Evolutionary conservation across 768 basidiomycete genomes (phyloP).

Genomic region (Amanita subjunquillea): DNA sequence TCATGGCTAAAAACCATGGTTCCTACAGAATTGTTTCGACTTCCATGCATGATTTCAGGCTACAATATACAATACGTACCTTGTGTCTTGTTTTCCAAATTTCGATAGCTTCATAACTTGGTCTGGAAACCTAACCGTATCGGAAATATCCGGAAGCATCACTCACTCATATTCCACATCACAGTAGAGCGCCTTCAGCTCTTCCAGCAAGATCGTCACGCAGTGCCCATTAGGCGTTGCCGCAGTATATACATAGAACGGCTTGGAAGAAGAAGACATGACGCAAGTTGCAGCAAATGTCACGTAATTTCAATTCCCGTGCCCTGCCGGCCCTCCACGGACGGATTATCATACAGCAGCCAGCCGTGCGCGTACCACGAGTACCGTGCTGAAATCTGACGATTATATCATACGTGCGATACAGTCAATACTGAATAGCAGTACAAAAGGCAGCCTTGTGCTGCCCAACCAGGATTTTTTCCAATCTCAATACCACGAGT

Average conservation of each 20-base stretch:
- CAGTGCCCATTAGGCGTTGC: slow-evolving; percentile 40
- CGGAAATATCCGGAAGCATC: slow-evolving; percentile 14
- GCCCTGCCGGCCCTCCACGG: too few species aligned
- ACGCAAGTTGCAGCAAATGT: too few species aligned
- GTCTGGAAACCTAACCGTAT: too few species aligned
- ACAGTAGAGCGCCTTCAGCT: slow-evolving; percentile 11
- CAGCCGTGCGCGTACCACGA: too few species aligned
- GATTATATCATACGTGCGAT: neutral
- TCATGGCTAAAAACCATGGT: slow-evolving; percentile 66
- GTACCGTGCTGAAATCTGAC: too few species aligned
- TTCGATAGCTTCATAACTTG: too few species aligned
- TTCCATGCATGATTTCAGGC: neutral
- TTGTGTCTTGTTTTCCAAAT: neutral
- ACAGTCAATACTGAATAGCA: neutral
- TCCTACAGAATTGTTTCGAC: slow-evolving; percentile 30
- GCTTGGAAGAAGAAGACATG: slow-evolving; percentile 10
- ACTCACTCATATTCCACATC: neutral
- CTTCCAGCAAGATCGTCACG: slow-evolving; percentile 40
- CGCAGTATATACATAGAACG: slow-evolving; percentile 28
- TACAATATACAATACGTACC: neutral
- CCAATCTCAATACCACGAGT: too few species aligned
- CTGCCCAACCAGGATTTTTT: too few species aligned
- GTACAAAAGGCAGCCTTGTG: too few species aligned
- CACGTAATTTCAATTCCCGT: too few species aligned
- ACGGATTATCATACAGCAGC: too few species aligned